Evolutionary conservation across 1,284 basidiomycete genomes (phyloP), one percentile per base, ranked within the genome.

Genomic region (Laetiporus sulphureus): DNA sequence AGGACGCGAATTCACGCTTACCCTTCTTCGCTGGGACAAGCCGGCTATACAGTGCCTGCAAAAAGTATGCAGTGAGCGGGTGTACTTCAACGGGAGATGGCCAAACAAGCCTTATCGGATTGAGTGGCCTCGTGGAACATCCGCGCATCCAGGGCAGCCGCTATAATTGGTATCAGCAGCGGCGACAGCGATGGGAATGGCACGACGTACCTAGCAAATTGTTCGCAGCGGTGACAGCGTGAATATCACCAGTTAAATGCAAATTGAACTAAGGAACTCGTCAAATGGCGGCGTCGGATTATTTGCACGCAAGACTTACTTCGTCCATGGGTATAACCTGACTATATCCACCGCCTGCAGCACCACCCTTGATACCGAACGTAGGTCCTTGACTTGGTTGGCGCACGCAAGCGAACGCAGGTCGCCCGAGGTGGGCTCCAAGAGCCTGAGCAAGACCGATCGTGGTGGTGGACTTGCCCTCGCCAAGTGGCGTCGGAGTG

Each of bases 321-420:
- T 97, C 94, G 59, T 97, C 94, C 94, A 97, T 97, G 40, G 94
- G 94, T 66, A 98, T 98, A 57, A 99, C 91, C 64, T 99, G 95
- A 61, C 91, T 93, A 72, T 99, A 99, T 45, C 95, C 95, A 53
- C 95, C 95, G 41, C 96, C 95, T 40, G 95, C 95, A 24, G 95
- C 96, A 58, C 96, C 96, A 56, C 95, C 95, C 69, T 99, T 99
- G 74, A 99, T 97, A 60, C 96, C 95, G 60, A 99, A 99, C 0
- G 95, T 99, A 22, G 95, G 95, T 13, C 96, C 95, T 65, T 99
- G 95, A 64, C 91, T 95, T 2, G 95, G 95, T 63, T 99, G 96
- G 47, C 95, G 87, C n/a, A 99, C 94, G 65, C 93, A 97, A 39
- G 96, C 96, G 65, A 98, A 99, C 8, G 92, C 79, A 13, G 90